Base-by-base conservation (phyloP, 768 basidiomycete genomes). In the Russula brevipes region DNA sequence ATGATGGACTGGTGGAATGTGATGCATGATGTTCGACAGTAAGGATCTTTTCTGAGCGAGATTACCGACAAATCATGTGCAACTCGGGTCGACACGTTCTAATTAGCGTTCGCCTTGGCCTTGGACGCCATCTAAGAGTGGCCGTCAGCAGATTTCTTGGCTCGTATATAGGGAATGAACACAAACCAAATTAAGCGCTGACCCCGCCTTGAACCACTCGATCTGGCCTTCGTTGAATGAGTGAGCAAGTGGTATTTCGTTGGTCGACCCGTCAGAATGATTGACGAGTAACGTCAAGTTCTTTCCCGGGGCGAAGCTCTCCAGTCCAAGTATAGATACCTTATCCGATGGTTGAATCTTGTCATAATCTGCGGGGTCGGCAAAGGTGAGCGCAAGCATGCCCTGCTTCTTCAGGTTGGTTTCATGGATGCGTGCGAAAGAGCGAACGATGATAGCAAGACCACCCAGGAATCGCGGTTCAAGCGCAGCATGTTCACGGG, bases 391-490 rank as follows among this genome's bases (percentile, higher is more conserved):
- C 2, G 94, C 94, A 66, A 98, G 91, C 92, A 96, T 94, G 70
- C 94, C 94, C 80, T 98, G 95, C 85, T 98, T 98, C 89, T 98
- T 98, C 85, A 94, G 79, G 82, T 95, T 94, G 73, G 93, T 93
- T 80, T 91, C 94, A 78, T 96, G 95, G 78, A 98, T 98, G 77
- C 95, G 93, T 57, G 95, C 95, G 76, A 98, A 98, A 39, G 91
- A 94, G 74, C 94, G 86, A 73, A 89, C 89, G 76, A 99, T 95
- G 80, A 98, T 91, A 35, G 96, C 96, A 61, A 94, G 82, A 66
- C 95, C 96, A 65, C 94, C 94, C 63, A 97, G 88, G 84, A 84
- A 97, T 55, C 94, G 88, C 31, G 94, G 94, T 77, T 96, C 94
- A 59, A 97, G 88, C 31, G 94, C 94, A 68, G 96, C 96, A 77